Percentiles rank a stretch among this genome's conserved stretches.
These are phyloP conservation scores for Ogataea hybrid DNA, from an alignment of 1,139 yeast species.

Conservation along the genomic window DNA sequence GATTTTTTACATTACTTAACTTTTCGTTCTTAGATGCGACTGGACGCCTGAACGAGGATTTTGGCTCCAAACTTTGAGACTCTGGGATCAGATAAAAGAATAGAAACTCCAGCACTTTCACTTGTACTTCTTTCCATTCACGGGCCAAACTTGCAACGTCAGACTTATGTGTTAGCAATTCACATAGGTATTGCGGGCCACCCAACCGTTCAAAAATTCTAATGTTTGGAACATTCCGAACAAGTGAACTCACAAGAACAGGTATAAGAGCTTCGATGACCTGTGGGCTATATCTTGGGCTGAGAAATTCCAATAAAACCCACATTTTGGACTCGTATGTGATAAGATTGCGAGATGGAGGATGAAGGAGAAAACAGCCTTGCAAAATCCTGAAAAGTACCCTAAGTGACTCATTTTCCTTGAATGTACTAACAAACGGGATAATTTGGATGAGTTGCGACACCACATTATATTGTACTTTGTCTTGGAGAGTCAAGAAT, in stretches of 20 bases:
- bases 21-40: too few species aligned
- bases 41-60: not conserved
- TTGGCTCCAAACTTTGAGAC: conserved; percentile 25
- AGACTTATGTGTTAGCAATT: conserved; percentile 33
- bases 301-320: conserved; percentile 19
- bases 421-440: conserved; percentile 8
- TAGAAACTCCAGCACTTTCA: conserved; percentile 68
- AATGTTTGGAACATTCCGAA: conserved; percentile 55
- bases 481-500: conserved; percentile 51
- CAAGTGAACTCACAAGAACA: conserved; percentile 58
- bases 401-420: conserved; percentile 1
- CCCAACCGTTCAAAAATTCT: conserved; percentile 56
- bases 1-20: too few species aligned
- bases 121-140: conserved; percentile 45
- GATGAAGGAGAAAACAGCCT: conserved; percentile 63
- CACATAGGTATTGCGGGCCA: conserved; percentile 59
- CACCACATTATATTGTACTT: conserved; percentile 48
- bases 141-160: conserved; percentile 7
- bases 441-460: conserved; percentile 17
- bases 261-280: conserved; percentile 50
- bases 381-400: conserved; percentile 47
- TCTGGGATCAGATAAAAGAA: conserved; percentile 76
- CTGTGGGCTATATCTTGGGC: conserved; percentile 17
- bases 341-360: conserved; percentile 51
- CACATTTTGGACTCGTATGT: conserved; percentile 34